A percentile compares a stretch with the other conserved stretches of the same genome.
Conservation (phyloP, 2,329 filamentous ascomycete genomes). For the Rosellinia necatrix region DNA sequence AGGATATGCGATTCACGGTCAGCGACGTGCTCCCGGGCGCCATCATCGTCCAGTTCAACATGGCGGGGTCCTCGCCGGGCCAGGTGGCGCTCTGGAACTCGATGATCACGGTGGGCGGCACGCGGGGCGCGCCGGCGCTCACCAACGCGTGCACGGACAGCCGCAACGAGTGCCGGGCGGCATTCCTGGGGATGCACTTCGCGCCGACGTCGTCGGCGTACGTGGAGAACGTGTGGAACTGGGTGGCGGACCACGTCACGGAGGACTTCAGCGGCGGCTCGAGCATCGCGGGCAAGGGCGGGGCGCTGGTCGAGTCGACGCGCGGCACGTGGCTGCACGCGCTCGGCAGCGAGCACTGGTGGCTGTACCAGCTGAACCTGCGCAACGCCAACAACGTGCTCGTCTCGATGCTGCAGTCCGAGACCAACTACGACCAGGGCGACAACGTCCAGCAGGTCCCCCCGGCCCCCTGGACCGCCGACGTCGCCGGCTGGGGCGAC, state of each 20-base stretch:
- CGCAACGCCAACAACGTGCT: conserved; percentile 54
- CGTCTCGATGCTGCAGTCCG: conserved; percentile 56
- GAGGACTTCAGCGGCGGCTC: conserved; percentile 53
- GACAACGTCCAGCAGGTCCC: conserved; percentile 43
- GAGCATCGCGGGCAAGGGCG: conserved; percentile 55
- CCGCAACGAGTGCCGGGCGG: conserved; percentile 48
- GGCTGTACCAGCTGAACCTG: conserved; percentile 63
- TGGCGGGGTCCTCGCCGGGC: conserved; percentile 42
- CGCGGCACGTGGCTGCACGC: conserved; percentile 57
- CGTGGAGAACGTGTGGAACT: conserved; percentile 59
- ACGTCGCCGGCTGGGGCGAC: conserved; percentile 46
- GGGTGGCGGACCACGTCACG: conserved; percentile 56
- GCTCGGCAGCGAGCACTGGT: conserved; percentile 59
- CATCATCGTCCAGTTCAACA: conserved; percentile 58
- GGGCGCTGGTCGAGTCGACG: conserved; percentile 50
- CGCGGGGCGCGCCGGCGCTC: conserved; percentile 40
- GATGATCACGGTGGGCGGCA: conserved; percentile 45
- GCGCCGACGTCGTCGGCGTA: conserved; percentile 52
- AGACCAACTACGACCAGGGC: conserved; percentile 57
- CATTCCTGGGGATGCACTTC: conserved; percentile 54
- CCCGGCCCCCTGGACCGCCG: conserved; percentile 47
- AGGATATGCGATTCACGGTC: conserved; percentile 68
- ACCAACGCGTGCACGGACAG: conserved; percentile 38
- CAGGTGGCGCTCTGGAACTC: conserved; percentile 44
- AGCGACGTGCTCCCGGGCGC: conserved; percentile 64